Conservation (phyloP, 2,329 filamentous ascomycete genomes). For the Coniochaeta sp. region DNA sequence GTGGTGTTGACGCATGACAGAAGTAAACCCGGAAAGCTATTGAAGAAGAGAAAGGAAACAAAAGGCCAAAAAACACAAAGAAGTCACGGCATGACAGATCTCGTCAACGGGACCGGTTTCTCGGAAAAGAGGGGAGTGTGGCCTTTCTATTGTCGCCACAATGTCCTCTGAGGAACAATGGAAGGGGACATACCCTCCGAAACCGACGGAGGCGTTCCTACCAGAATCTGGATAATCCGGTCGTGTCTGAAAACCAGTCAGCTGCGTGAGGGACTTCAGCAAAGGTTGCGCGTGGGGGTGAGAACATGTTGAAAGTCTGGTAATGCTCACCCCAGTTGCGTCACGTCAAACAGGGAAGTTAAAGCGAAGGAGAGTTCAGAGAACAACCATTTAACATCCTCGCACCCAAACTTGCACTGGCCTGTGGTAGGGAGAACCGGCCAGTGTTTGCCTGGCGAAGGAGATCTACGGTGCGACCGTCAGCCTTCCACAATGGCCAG, state of each 20-base stretch:
- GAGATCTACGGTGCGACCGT: background rate
- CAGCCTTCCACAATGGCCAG: background rate
- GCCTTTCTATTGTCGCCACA: slow-evolving; percentile 5
- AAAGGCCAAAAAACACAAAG: background rate
- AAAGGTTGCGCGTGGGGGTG: slow-evolving; percentile 4
- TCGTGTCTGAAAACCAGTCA: slow-evolving; percentile 1
- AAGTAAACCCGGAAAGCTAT: background rate
- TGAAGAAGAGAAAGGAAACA: background rate
- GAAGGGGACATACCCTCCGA: slow-evolving; percentile 6
- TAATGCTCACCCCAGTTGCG: background rate
- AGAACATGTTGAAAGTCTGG: background rate
- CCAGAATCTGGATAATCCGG: slow-evolving; percentile 10
- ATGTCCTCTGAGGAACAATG: background rate
- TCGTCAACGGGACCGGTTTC: background rate
- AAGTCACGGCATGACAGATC: background rate
- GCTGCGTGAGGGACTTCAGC: slow-evolving; percentile 2
- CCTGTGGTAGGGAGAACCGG: background rate
- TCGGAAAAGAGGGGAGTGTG: background rate
- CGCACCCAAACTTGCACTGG: background rate
- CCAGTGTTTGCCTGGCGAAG: background rate
- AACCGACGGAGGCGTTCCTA: slow-evolving; percentile 15
- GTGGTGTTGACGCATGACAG: background rate
- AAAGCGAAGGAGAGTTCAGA: background rate
- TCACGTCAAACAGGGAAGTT: background rate
- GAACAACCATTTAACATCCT: background rate